phyloP scores from a whole-genome alignment of 371 early-diverging fungal genomes.

The Mucor sp. region DNA sequence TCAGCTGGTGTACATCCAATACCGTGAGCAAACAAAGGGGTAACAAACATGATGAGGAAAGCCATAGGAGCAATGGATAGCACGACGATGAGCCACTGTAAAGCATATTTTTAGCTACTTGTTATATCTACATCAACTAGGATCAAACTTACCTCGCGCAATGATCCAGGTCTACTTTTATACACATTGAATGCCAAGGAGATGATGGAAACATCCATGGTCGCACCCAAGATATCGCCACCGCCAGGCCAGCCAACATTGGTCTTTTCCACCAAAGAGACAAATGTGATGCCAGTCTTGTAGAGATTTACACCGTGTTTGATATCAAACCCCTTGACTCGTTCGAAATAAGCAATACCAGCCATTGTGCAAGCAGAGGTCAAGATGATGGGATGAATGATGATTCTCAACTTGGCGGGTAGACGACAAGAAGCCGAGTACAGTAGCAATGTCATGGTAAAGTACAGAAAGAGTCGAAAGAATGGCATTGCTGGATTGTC shows the following conservation, averaged over 20 bases:
- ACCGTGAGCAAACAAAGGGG: constrained; percentile 35
- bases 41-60: constrained; percentile 29
- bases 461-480: constrained; percentile 26
- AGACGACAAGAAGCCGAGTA: constrained; percentile 20
- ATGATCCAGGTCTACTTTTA: constrained; percentile 18
- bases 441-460: constrained; percentile 16
- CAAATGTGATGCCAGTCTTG: constrained; percentile 18
- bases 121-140: background rate
- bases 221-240: constrained; percentile 29
- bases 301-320: constrained; percentile 15
- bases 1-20: constrained; percentile 27
- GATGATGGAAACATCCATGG: constrained; percentile 36
- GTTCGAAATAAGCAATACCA: constrained; percentile 29
- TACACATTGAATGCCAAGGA: constrained; percentile 35
- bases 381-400: constrained; percentile 32
- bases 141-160: constrained; percentile 15
- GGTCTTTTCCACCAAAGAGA: constrained; percentile 20
- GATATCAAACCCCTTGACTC: constrained; percentile 26
- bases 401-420: constrained; percentile 10
- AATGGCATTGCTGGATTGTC: constrained; percentile 24
- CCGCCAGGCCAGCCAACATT: constrained; percentile 37
- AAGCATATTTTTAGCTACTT: background rate
- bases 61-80: constrained; percentile 22
- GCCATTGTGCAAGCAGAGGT: constrained; percentile 23
- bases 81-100: constrained; percentile 21